Percentiles rank a stretch among this genome's conserved stretches.
Evolutionary conservation across 169 alveolate species (phyloP).

Genomic region (Babesia sp.): DNA sequence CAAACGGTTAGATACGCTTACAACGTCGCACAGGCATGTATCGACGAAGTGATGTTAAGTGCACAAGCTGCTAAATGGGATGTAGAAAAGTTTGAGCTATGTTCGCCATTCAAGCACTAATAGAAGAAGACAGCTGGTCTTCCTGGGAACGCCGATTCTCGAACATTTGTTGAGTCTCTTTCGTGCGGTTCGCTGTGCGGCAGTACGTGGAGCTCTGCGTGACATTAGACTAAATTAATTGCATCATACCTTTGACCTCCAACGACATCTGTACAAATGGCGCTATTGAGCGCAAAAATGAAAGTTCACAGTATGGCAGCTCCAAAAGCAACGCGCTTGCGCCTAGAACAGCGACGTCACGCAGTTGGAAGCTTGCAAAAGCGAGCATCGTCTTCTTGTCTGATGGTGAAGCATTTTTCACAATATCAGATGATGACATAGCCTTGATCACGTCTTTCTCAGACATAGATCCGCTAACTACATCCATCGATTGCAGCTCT

Average conservation of each 20-base stretch:
- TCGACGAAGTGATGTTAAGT: conserved; percentile 56
- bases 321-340: conserved; percentile 36
- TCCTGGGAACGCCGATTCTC: conserved; percentile 73
- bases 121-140: conserved; percentile 73
- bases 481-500: conserved; percentile 24
- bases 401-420: conserved; percentile 62
- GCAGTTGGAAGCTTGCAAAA: conserved; percentile 84
- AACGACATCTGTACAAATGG: conserved; percentile 61
- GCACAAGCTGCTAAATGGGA: conserved; percentile 57
- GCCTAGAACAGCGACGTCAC: conserved; percentile 70
- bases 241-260: conserved; percentile 54
- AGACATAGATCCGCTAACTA: conserved; percentile 7
- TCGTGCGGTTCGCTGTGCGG: conserved; percentile 60
- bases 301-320: conserved; percentile 67
- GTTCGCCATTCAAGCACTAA: conserved; percentile 49
- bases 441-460: conserved; percentile 62
- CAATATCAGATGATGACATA: conserved; percentile 59
- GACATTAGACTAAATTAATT: conserved; percentile 3
- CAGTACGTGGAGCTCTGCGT: conserved; percentile 65
- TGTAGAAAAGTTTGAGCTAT: conserved; percentile 37
- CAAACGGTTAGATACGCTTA: conserved; percentile 54
- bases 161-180: conserved; percentile 64
- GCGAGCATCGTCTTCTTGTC: conserved; percentile 82
- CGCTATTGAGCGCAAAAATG: conserved; percentile 51
- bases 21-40: conserved; percentile 55